A percentile compares a stretch with the other conserved stretches of the same genome.
phyloP scores from a whole-genome alignment of 78 protist species.

The Cavenderia fasciculata region DNA sequence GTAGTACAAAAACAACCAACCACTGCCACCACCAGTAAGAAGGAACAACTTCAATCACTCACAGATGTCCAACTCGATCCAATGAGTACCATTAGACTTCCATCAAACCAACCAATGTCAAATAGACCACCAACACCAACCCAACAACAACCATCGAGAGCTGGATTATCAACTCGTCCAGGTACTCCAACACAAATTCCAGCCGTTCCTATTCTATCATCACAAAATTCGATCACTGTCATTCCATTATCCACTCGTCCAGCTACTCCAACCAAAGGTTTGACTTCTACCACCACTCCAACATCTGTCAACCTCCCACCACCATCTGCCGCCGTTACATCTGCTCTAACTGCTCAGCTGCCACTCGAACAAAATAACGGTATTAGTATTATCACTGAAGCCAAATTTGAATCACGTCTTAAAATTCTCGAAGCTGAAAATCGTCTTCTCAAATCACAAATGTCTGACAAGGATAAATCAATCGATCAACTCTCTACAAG shows the following conservation, averaged over 20 bases:
- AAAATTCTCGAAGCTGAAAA: constrained; percentile 40
- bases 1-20: neutral
- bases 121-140: constrained; percentile 37
- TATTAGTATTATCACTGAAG: neutral
- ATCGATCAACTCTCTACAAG: constrained; percentile 12
- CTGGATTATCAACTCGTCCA: neutral
- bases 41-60: neutral
- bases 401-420: constrained; percentile 31
- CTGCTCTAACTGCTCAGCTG: too few relatives aligned
- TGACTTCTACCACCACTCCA: neutral
- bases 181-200: neutral
- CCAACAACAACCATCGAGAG: neutral
- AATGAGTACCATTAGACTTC: neutral
- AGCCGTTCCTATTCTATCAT: neutral
- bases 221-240: neutral
- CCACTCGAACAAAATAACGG: too few relatives aligned
- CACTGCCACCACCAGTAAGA: neutral
- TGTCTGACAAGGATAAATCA: constrained; percentile 12
- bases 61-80: neutral
- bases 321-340: too few relatives aligned
- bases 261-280: constrained; percentile 6
- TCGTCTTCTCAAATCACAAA: neutral
- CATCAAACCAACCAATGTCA: neutral
- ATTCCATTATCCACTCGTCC: neutral
- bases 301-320: neutral